These are phyloP conservation scores for Aspergillus thermomutatus DNA, from an alignment of 2,329 filamentous ascomycete species.

Conservation along the genomic window DNA sequence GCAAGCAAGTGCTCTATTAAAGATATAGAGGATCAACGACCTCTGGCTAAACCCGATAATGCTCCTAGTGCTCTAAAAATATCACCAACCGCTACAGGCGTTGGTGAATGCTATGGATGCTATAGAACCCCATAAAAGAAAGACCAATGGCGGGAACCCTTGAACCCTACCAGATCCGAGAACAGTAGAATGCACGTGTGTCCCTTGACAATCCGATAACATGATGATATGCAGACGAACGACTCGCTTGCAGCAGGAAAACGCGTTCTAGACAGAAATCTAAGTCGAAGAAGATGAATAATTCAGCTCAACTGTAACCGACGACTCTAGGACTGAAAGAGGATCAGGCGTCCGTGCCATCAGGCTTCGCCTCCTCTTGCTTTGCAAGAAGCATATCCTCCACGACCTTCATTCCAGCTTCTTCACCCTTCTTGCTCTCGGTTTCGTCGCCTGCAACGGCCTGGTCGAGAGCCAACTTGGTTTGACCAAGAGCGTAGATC, in stretches of 20 bases:
- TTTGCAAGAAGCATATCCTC: constrained; percentile 50
- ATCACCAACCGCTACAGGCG: neutral
- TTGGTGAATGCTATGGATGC: neutral
- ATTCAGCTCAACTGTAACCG: neutral
- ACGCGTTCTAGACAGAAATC: neutral
- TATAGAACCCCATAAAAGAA: neutral
- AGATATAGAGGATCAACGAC: neutral
- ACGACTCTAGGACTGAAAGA: neutral
- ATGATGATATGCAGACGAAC: neutral
- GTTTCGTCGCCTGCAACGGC: constrained; percentile 61
- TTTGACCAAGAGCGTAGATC: constrained; percentile 84
- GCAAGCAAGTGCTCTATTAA: neutral
- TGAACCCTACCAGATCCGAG: neutral
- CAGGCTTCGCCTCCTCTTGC: constrained; percentile 11
- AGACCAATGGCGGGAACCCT: neutral
- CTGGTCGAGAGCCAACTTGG: constrained; percentile 86
- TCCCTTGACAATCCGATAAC: neutral
- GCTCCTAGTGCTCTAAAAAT: neutral
- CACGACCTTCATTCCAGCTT: constrained; percentile 48
- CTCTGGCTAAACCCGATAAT: neutral
- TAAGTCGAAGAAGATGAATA: neutral
- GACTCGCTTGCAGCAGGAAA: neutral
- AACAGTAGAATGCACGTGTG: neutral
- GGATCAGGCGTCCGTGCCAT: neutral
- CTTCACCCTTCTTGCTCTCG: constrained; percentile 50